These are phyloP conservation scores for Naganishia vaughanmartiniae DNA, from an alignment of 768 basidiomycete genomes.

Conservation along the genomic window DNA sequence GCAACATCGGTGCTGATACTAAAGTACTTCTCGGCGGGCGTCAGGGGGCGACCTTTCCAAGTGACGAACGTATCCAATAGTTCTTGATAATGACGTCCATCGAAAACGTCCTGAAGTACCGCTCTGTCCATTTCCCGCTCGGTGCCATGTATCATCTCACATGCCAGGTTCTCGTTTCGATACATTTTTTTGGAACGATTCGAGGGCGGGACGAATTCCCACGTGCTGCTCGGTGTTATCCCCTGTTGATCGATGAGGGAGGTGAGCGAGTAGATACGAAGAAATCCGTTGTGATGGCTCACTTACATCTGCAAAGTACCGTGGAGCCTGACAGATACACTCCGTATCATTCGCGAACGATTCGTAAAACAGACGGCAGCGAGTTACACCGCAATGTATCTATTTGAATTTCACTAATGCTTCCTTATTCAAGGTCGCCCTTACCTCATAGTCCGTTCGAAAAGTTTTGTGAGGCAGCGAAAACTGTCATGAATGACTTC, in stretches of 20 bases:
- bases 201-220: not conserved
- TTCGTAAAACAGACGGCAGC: constrained; percentile 1
- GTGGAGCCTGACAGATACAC: not conserved
- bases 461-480: not conserved
- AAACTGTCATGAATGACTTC: no score
- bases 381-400: not conserved
- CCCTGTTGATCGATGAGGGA: not conserved
- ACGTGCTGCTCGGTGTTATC: not conserved
- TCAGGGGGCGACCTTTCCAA: not conserved
- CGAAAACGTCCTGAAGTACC: not conserved
- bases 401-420: not conserved
- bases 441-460: not conserved
- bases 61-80: not conserved
- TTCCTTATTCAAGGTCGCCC: not conserved
- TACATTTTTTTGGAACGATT: not conserved
- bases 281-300: not conserved
- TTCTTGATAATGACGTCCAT: not conserved
- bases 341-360: not conserved
- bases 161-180: not conserved
- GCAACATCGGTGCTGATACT: not conserved
- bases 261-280: not conserved
- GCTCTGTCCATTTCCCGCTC: not conserved
- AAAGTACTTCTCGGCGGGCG: not conserved
- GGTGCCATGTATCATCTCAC: not conserved
- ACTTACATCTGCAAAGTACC: not conserved